Evolutionary conservation across 2,329 filamentous ascomycete genomes (phyloP).

Genomic region (Blastomyces silverae): DNA sequence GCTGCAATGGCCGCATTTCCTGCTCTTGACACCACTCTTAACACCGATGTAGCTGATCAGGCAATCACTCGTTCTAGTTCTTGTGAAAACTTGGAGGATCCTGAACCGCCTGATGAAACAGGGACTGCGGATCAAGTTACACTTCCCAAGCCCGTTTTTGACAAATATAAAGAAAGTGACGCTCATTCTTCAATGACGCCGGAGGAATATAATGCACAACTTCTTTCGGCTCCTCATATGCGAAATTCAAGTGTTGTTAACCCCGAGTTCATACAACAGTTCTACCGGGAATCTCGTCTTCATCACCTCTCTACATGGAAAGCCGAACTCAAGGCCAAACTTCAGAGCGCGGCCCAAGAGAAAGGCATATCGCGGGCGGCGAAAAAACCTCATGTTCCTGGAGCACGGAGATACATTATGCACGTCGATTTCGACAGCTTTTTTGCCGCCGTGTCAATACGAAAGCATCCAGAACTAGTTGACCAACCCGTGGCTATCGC

Average conservation of each 20-base stretch:
- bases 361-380: conserved; percentile 46
- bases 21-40: neutral
- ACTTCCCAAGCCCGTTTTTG: neutral
- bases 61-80: neutral
- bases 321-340: conserved; percentile 79
- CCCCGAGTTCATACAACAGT: conserved; percentile 88
- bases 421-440: conserved; percentile 99
- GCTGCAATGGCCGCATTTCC: neutral
- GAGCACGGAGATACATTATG: conserved; percentile 71
- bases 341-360: conserved; percentile 73
- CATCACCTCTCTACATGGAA: conserved; percentile 98
- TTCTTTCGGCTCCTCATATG: conserved; percentile 77
- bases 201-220: conserved; percentile 82
- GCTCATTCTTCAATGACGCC: conserved; percentile 56
- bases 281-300: conserved; percentile 87
- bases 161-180: neutral
- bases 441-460: conserved; percentile 86
- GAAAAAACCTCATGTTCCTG: conserved; percentile 52
- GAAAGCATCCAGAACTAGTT: conserved; percentile 64
- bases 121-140: no score
- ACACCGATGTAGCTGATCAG: neutral
- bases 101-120: neutral
- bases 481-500: conserved; percentile 83
- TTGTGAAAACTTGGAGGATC: no score
- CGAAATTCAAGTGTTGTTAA: conserved; percentile 87